phyloP scores from a whole-genome alignment of 1,284 basidiomycete species.

The Heliocybe sulcata region DNA sequence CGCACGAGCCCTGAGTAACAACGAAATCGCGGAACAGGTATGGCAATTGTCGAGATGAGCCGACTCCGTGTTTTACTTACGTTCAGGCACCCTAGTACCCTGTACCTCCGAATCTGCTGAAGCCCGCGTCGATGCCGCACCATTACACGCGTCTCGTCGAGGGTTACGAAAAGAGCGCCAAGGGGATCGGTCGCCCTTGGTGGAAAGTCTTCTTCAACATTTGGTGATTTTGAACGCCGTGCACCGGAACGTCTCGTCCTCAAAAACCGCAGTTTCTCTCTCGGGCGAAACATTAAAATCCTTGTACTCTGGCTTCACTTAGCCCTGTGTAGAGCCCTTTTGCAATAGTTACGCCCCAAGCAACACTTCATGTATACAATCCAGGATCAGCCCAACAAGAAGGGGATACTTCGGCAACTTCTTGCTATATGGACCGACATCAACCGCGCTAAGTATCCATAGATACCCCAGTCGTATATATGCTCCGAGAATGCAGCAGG shows the following conservation, averaged over 20 bases:
- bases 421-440: too few species aligned
- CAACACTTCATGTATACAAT: too few species aligned
- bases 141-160: constrained; percentile 67
- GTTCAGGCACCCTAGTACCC: constrained; percentile 41
- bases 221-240: constrained; percentile 33
- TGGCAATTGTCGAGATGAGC: constrained; percentile 16
- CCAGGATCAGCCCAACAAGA: too few species aligned
- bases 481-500: not conserved
- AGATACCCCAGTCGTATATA: too few species aligned
- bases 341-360: too few species aligned
- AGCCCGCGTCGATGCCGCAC: constrained; percentile 60
- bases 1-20: constrained; percentile 42
- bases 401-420: too few species aligned
- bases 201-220: constrained; percentile 76
- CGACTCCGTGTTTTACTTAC: not conserved
- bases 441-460: too few species aligned
- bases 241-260: too few species aligned
- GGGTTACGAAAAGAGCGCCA: constrained; percentile 62
- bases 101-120: constrained; percentile 51
- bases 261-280: too few species aligned
- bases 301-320: too few species aligned
- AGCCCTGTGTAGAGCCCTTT: too few species aligned
- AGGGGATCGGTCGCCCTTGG: constrained; percentile 69
- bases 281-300: too few species aligned
- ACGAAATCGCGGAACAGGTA: constrained; percentile 52